Base-by-base conservation (phyloP, 202 grass and related monocot genomes). In the Miscanthus sacchariflorus region DNA sequence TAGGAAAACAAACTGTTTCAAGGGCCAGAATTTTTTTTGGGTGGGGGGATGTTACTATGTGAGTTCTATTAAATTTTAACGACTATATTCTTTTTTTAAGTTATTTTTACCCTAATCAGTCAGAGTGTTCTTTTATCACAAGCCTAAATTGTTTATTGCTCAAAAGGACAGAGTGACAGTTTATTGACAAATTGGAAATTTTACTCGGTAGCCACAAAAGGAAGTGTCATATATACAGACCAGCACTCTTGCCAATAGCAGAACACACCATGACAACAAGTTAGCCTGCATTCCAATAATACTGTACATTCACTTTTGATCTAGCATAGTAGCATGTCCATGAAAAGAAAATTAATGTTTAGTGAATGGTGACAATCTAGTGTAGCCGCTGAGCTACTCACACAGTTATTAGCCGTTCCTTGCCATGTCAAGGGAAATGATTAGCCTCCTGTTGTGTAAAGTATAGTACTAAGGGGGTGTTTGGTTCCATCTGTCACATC, bases 361-460 rank as follows among this genome's bases (percentile, higher is more conserved):
- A n/a, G 19, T 27, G 14, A 38, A 63, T 63, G 56, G 0, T 35
- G 5, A 52, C 30, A 68, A 63, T 80, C 10, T n/a, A 82, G 28
- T 48, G 12, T 39, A 39, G 75, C 30, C 5, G 2, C 33, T 78
- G 30, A 39, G 0, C 76, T 0, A 6, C 21, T 87, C 27, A 38
- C 84, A 82, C 1, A 84, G 17, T 77, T 56, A 76, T 19, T 35
- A 52, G 38, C 27, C 1, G 69, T 64, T 52, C 39, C 25, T 88
- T 49, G 69, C 13, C 59, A 85, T 48, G 36, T 48, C 23, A 83
- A 83, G 76, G 17, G 49, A 77, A 83, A 76, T 35, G 7, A 68
- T 38, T 9, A 25, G 12, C 19, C 24, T 77, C 76, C 19, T 23
- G 12, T 39, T 70, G 25, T 52, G 52, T 17, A 35, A 80, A 74